Base-by-base conservation (phyloP, 495 filamentous ascomycete species). In the Bacidia gigantensis region DNA sequence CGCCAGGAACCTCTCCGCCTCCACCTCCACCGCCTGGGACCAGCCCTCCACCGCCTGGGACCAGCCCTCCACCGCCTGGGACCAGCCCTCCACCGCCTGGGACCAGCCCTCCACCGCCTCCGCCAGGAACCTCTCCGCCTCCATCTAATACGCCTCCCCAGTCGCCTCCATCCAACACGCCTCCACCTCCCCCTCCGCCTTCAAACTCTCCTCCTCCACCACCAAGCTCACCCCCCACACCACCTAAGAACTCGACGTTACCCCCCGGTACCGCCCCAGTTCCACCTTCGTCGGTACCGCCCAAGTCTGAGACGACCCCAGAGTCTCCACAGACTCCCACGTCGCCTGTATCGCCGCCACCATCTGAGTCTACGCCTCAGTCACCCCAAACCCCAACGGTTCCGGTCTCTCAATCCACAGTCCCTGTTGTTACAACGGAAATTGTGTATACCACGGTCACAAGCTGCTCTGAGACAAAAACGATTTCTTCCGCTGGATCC, bases 401-500 rank as follows among this genome's bases (percentile, higher is more conserved):
- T n/a, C 35, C 42, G 17, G 51, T 44, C 43, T 49, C 50, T 12
- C 46, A 56, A 11, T 50, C 62, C 26, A 57, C 54, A 14, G 57
- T 56, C 11, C 48, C 54, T 14, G 39, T 40, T n/a, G 39, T 50
- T 2, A 55, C 57, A 29, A 50, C 50, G 11, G 47, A 50, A 26
- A 38, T 50, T 38, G 64, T 65, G 1, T 70, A 69, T 29, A 60
- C 58, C 23, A 68, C 66, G 50, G 64, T 70, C 24, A 71, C 72
- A 20, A 69, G 65, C 54, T 72, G 67, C 57, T 50, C 47, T 17
- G 25, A 50, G 32, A 50, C 47, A 21, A 50, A 21, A 14, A 65
- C 70, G 32, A 58, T 71, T 41, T 72, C 71, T 41, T 61, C 53
- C 45, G 67, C 67, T 29, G 57, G 62, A 48, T 65, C 62, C 25